Evolutionary conservation across 2,329 filamentous ascomycete genomes (phyloP), one percentile per base, ranked within the genome.

Genomic region (Sporothrix mexicana): DNA sequence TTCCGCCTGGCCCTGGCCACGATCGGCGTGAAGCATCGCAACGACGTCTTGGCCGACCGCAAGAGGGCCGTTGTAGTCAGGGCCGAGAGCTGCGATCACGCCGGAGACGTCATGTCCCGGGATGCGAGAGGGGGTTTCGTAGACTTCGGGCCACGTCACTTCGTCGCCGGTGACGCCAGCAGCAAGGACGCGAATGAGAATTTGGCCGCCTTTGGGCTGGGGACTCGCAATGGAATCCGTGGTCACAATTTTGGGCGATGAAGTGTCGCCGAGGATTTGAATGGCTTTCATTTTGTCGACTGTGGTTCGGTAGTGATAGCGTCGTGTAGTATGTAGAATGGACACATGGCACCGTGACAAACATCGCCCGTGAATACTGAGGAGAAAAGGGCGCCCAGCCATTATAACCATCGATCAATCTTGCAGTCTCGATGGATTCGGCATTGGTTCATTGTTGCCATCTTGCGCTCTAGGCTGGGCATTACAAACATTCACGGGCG

Each of bases 131-230:
- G 61, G 10, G 7, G 61, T 36, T 66, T 66, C 30, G 41, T 66
- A 66, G 61, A 66, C 10, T 45, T 66, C 61, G 17, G 61, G 61
- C 61, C 61, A 66, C 2, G 47, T 36, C 15, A 66, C 61, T 41
- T 66, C 61, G 61, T 66, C 61, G 41, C 61, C 61, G 61, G 61
- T 66, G 61, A 66, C 61, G 36, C 61, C 61, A 66, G 61, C 10
- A 43, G 61, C 61, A 66, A 43, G 36, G 30, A 66, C 61, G 36
- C 61, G 61, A 45, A 66, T 45, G 15, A 66, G 61, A 66, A 66
- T 66, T 66, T 66, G 36, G 61, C 36, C 15, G 41, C 61, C 61
- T 45, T 45, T 66, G 61, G 61, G 61, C 15, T 17, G n/a, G 41
- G 61, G 61, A 7, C 30, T 13, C 20, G 61, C 30, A 43, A 66